These are phyloP conservation scores for Niveomyces coronatus DNA, from an alignment of 2,329 filamentous ascomycete species.

Conservation along the genomic window DNA sequence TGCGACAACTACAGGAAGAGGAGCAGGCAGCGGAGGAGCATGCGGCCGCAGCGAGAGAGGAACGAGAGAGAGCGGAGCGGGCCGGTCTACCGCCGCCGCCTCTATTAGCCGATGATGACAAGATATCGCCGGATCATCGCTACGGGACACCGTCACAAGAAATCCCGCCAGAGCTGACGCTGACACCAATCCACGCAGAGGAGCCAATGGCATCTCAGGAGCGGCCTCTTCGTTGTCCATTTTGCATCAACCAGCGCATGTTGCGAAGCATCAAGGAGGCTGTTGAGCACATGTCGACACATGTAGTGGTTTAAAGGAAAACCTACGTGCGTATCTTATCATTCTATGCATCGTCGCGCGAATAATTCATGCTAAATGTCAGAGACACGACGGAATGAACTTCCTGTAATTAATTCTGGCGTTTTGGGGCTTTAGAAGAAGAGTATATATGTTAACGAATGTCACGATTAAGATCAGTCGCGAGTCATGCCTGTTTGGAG, in stretches of 20 bases:
- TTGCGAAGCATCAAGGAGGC: conserved; percentile 50
- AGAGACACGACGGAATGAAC: too few species aligned
- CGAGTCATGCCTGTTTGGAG: too few species aligned
- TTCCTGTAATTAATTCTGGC: neutral
- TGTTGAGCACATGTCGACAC: conserved; percentile 52
- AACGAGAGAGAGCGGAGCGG: conserved; percentile 38
- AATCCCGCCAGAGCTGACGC: conserved; percentile 32
- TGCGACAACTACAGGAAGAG: conserved; percentile 48
- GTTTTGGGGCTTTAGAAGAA: neutral
- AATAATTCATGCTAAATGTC: too few species aligned
- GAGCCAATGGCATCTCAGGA: conserved; percentile 36
- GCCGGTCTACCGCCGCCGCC: conserved; percentile 18
- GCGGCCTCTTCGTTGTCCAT: conserved; percentile 45
- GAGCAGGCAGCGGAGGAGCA: conserved; percentile 49
- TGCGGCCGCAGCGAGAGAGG: conserved; percentile 42
- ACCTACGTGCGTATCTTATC: neutral
- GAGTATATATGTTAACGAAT: too few species aligned
- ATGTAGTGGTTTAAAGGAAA: conserved; percentile 40
- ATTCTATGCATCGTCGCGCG: too few species aligned
- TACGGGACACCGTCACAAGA: conserved; percentile 27
- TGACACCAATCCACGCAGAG: conserved; percentile 45
- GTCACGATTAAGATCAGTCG: too few species aligned
- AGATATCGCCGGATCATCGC: conserved; percentile 21
- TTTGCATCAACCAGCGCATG: conserved; percentile 52
- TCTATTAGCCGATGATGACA: conserved; percentile 23